These are phyloP conservation scores for Termitomyces sp. DNA, from an alignment of 768 basidiomycete genomes.

Conservation along the genomic window DNA sequence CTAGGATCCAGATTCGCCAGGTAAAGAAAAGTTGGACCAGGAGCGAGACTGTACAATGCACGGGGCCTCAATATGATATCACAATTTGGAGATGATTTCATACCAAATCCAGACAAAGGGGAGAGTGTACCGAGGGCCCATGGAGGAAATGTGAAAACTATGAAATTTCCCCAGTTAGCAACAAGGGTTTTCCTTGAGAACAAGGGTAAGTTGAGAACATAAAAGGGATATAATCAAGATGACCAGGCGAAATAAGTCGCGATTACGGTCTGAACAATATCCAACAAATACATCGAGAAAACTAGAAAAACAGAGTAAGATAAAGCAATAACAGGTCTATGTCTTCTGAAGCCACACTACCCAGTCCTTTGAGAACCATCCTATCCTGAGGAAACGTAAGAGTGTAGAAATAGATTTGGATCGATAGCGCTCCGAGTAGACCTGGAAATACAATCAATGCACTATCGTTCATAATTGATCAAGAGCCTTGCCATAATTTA, in stretches of 20 bases:
- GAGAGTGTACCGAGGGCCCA: background rate
- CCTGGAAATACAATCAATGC: slow-evolving; percentile 10
- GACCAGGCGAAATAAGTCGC: background rate
- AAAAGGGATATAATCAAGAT: background rate
- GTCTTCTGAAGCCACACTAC: background rate
- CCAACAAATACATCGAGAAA: background rate
- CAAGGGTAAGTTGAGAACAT: too few species aligned
- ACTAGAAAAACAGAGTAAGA: background rate
- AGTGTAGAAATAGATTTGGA: too few species aligned
- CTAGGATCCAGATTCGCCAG: background rate
- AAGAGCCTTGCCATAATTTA: background rate
- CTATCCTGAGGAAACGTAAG: too few species aligned
- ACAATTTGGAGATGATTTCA: background rate
- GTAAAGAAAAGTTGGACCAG: background rate
- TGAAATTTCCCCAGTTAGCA: too few species aligned
- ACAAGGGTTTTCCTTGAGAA: background rate
- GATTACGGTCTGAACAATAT: background rate
- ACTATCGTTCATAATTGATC: background rate
- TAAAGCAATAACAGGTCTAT: too few species aligned
- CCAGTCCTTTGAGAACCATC: background rate
- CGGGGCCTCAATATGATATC: background rate
- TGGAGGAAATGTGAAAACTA: too few species aligned
- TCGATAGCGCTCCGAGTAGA: background rate
- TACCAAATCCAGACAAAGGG: too few species aligned
- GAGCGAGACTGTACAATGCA: background rate